Evolutionary conservation across 2,329 filamentous ascomycete species (phyloP).

Genomic region (Microcera coccophila): DNA sequence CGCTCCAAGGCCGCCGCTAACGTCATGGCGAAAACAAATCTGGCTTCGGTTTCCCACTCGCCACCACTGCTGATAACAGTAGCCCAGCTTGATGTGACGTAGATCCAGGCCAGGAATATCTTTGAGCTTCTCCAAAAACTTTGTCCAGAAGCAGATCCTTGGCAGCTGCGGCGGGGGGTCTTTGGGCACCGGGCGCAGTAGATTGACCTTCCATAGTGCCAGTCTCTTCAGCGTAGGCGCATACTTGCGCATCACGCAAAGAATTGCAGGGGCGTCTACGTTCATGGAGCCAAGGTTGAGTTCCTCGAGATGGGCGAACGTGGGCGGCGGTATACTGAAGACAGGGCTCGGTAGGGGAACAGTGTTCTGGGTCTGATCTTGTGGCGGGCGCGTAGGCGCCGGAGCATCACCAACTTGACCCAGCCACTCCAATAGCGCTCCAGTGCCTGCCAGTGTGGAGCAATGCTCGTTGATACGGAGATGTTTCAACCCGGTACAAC

Average conservation of each 20-base stretch:
- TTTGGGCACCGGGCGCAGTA: constrained; percentile 17
- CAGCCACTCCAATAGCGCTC: constrained; percentile 40
- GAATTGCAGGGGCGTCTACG: constrained; percentile 28
- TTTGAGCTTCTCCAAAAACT: constrained; percentile 35
- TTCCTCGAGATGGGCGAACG: constrained; percentile 34
- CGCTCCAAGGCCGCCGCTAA: not conserved
- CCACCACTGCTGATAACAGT: constrained; percentile 26
- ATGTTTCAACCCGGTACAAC: constrained; percentile 41
- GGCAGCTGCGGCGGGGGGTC: not conserved
- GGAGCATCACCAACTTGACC: constrained; percentile 12
- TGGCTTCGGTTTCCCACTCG: constrained; percentile 6
- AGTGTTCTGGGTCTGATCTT: too few relatives aligned
- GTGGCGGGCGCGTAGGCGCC: not conserved
- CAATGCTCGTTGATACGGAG: constrained; percentile 47
- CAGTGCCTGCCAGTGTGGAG: constrained; percentile 6
- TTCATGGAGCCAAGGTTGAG: constrained; percentile 43
- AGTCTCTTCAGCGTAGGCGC: constrained; percentile 41
- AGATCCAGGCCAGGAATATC: constrained; percentile 32
- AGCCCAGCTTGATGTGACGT: constrained; percentile 30
- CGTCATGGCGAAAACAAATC: constrained; percentile 11
- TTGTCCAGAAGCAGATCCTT: constrained; percentile 37
- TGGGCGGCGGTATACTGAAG: constrained; percentile 24
- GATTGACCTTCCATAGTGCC: constrained; percentile 43
- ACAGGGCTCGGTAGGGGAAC: not conserved
- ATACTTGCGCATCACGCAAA: constrained; percentile 40